phyloP scores from a whole-genome alignment of 139 green algal genomes.

The Chlamydomonas asymmetrica region DNA sequence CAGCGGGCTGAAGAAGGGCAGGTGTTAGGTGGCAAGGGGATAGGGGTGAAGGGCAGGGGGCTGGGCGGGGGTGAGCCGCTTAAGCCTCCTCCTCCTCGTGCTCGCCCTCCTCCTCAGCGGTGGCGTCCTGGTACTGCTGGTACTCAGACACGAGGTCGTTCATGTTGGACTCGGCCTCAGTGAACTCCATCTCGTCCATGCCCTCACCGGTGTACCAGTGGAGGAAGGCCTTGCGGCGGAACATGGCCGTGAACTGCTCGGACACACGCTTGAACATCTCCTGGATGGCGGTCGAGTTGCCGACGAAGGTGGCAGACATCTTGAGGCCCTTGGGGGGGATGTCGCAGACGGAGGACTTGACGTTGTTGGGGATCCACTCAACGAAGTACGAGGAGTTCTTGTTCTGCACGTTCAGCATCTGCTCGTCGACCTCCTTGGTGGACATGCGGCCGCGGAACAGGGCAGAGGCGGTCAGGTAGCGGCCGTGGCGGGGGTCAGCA shows the following conservation, averaged over 20 bases:
- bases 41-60: too few species aligned
- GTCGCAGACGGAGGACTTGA: conserved; percentile 96
- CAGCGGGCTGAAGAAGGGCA: too few species aligned
- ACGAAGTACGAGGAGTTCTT: conserved; percentile 98
- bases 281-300: conserved; percentile 96
- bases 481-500: conserved; percentile 92
- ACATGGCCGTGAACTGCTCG: conserved; percentile 98
- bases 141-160: conserved; percentile 97
- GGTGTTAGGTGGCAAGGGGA: too few species aligned
- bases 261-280: conserved; percentile 93
- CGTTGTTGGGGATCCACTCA: conserved; percentile 99
- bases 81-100: conserved; percentile 45
- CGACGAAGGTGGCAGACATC: conserved; percentile 95
- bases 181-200: conserved; percentile 99
- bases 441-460: conserved; percentile 86
- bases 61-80: too few species aligned
- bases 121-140: conserved; percentile 98
- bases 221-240: conserved; percentile 96
- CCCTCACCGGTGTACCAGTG: conserved; percentile 97
- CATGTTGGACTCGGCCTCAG: conserved; percentile 83
- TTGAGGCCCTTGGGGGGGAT: conserved; percentile 95
- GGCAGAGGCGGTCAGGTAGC: conserved; percentile 92
- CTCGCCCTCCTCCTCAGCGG: conserved; percentile 89
- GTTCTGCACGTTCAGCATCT: conserved; percentile 99
- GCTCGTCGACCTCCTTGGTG: conserved; percentile 91